Conservation (phyloP, 805 yeast species). For the Ogataea saltuana region DNA sequence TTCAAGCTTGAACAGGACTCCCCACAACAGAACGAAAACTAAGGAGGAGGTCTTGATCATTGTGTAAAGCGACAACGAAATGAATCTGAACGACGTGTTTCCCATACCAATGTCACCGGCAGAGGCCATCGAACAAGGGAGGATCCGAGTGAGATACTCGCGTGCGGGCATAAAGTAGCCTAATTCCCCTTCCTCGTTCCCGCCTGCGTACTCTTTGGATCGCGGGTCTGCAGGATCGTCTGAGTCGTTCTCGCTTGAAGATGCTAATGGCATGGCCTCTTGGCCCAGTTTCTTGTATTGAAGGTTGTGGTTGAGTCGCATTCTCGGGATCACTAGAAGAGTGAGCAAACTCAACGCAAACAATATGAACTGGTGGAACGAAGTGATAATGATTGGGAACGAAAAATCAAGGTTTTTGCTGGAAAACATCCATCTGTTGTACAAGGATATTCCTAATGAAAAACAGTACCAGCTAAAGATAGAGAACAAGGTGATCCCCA, state of each 20-base stretch:
- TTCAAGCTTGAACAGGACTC: conserved; percentile 80
- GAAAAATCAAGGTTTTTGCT: conserved; percentile 66
- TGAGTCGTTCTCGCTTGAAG: conserved; percentile 10
- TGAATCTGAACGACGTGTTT: conserved; percentile 75
- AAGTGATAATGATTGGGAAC: conserved; percentile 82
- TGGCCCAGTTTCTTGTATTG: conserved; percentile 20
- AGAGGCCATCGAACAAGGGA: conserved; percentile 85
- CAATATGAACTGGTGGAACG: conserved; percentile 78
- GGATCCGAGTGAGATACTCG: conserved; percentile 53
- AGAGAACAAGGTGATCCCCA: conserved; percentile 29
- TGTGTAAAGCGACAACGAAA: conserved; percentile 83
- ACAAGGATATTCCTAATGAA: conserved; percentile 69
- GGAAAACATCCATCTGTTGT: conserved; percentile 98
- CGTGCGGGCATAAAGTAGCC: conserved; percentile 33
- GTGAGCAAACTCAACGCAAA: conserved; percentile 51
- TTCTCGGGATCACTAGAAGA: conserved; percentile 47
- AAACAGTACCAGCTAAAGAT: conserved; percentile 61
- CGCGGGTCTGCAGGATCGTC: too few species aligned
- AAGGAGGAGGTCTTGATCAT: conserved; percentile 89
- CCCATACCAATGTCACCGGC: conserved; percentile 95
- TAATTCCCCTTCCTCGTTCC: conserved; percentile 9
- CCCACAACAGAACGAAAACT: conserved; percentile 86
- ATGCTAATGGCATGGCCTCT: conserved; percentile 13
- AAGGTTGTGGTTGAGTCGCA: conserved; percentile 41
- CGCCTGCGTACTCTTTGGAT: conserved; percentile 11